Conservation (phyloP, 2,329 filamentous ascomycete genomes). For the Phialophora expanda region DNA sequence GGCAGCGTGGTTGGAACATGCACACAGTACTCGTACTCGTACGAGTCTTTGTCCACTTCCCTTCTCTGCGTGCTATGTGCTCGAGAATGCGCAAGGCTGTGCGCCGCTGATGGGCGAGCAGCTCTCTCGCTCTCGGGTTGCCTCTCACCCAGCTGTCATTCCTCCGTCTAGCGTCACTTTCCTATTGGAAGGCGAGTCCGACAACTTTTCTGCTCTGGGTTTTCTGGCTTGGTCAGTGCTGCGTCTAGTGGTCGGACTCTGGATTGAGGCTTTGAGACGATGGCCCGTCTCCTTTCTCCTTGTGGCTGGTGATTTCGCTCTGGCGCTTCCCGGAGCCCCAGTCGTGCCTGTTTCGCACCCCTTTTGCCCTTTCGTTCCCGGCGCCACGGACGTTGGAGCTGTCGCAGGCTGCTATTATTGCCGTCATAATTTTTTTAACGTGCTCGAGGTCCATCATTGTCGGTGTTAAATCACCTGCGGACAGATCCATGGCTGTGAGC, state of each 20-base stretch:
- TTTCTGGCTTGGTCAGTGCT: not conserved
- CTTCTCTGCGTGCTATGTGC: not conserved
- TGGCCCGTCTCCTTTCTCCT: constrained; percentile 4
- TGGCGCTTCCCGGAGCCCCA: not conserved
- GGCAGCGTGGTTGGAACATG: not conserved
- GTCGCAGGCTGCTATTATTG: constrained; percentile 10
- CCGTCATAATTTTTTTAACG: constrained; percentile 10
- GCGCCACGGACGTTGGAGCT: constrained; percentile 21
- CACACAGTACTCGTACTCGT: not conserved
- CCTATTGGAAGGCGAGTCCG: constrained; percentile 8
- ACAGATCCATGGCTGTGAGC: not conserved
- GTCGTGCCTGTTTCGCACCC: not conserved
- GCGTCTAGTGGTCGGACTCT: constrained; percentile 26
- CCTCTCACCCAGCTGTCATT: not conserved
- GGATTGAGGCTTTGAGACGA: constrained; percentile 6
- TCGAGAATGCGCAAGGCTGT: not conserved
- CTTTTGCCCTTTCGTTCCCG: constrained; percentile 12
- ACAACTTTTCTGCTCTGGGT: not conserved
- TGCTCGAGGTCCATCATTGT: not conserved
- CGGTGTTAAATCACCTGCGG: not conserved
- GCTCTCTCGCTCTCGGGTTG: too few species aligned
- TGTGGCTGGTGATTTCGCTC: constrained; percentile 12
- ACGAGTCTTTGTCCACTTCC: not conserved
- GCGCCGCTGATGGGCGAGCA: not conserved
- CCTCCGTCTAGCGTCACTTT: not conserved